phyloP scores from a whole-genome alignment of 495 filamentous ascomycete genomes.

The Alectoria sarmentosa region DNA sequence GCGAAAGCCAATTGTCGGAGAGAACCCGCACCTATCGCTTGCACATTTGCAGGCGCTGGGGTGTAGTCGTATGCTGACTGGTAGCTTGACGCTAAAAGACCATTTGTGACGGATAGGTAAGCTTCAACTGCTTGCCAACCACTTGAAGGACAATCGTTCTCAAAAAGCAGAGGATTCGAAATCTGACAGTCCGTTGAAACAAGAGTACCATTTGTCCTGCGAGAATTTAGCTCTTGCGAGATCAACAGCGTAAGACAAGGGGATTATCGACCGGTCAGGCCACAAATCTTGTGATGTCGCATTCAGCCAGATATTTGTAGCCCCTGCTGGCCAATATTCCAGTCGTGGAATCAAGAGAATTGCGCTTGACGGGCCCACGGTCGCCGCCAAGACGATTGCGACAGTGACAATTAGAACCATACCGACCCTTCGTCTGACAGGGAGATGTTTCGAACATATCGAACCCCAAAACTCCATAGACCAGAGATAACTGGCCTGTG shows the following conservation, averaged over 20 bases:
- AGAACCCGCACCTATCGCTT: constrained; percentile 6
- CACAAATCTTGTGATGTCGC: constrained; percentile 23
- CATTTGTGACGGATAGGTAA: background rate
- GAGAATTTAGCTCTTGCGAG: background rate
- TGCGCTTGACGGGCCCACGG: constrained; percentile 27
- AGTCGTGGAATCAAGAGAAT: constrained; percentile 24
- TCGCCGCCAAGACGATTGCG: constrained; percentile 18
- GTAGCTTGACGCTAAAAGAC: background rate
- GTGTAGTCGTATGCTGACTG: background rate
- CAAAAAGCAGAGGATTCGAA: background rate
- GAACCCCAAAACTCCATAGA: constrained; percentile 28
- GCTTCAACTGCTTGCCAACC: constrained; percentile 13
- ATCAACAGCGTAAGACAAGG: background rate
- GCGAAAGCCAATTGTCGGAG: constrained; percentile 11
- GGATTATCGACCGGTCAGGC: background rate
- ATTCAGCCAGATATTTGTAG: constrained; percentile 28
- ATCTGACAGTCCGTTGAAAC: background rate
- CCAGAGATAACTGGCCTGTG: constrained; percentile 26
- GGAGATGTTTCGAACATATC: background rate
- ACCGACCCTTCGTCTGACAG: background rate
- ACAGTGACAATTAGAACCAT: constrained; percentile 2
- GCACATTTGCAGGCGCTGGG: background rate
- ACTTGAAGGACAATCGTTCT: constrained; percentile 8
- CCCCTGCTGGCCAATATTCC: constrained; percentile 25
- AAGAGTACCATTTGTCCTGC: background rate